Evolutionary conservation across 305 asterid species (phyloP).

Genomic region (Caryopteris hybrid): DNA sequence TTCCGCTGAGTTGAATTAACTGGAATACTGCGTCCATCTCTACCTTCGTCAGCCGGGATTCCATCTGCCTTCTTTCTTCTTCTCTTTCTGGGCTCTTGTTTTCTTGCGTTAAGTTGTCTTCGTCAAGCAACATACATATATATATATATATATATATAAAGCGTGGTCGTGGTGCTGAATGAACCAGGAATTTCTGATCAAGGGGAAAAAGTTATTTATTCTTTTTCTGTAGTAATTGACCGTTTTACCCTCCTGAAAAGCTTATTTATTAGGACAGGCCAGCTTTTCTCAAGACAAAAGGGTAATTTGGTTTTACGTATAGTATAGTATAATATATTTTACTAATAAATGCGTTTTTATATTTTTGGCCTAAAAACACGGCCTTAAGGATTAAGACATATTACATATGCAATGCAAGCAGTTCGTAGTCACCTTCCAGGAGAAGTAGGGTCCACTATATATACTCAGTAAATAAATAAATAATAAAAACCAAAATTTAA

Average conservation of each 20-base stretch:
- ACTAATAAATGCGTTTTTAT: background rate
- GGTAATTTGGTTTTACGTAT: background rate
- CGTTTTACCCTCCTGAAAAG: background rate
- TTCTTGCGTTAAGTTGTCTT: conserved; percentile 13
- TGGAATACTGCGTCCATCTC: conserved; percentile 42
- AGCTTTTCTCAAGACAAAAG: background rate
- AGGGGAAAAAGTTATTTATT: conserved; percentile 15
- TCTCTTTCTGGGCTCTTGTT: background rate
- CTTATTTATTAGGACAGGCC: background rate
- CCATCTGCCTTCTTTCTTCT: conserved; percentile 14
- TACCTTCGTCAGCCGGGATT: conserved; percentile 35
- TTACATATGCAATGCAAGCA: background rate
- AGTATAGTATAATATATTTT: background rate
- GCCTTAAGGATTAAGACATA: conserved; percentile 13
- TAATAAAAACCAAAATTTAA: background rate
- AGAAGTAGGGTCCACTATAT: background rate
- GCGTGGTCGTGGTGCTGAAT: conserved; percentile 34
- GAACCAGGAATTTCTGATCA: conserved; percentile 19
- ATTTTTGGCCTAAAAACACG: conserved; percentile 6
- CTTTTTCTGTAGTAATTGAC: background rate
- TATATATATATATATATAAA: background rate
- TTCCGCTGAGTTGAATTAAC: conserved; percentile 39
- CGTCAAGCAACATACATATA: background rate
- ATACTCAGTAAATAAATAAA: background rate
- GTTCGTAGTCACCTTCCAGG: background rate